phyloP scores from a whole-genome alignment of 345 rosid species.

The Eucalyptus decipiens region DNA sequence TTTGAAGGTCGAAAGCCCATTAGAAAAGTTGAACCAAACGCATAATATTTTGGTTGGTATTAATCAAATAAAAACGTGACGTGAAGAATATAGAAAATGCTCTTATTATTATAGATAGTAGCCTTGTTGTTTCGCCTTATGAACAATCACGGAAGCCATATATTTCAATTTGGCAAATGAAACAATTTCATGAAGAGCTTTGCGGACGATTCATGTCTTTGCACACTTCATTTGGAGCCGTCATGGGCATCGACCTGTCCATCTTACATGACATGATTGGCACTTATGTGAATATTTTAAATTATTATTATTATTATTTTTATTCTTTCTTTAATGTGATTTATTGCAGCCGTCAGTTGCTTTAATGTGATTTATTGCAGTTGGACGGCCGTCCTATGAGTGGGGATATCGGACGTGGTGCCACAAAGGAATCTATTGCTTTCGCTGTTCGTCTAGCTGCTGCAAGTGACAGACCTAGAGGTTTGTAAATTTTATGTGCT shows the following conservation, averaged over 20 bases:
- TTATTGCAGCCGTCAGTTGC: no score
- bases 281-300: fast-evolving
- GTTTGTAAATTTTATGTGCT: background rate
- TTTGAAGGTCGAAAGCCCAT: background rate
- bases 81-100: background rate
- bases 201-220: fast-evolving
- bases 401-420: conserved; percentile 59
- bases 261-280: fast-evolving
- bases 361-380: conserved; percentile 1
- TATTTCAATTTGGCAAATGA: background rate
- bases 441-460: conserved; percentile 34
- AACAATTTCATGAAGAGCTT: background rate
- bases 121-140: background rate
- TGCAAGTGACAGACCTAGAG: conserved; percentile 31
- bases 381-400: conserved; percentile 70
- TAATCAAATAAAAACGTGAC: background rate
- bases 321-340: no score
- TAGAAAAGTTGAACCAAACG: background rate
- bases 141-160: background rate
- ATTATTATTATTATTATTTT: no score
- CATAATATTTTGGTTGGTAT: background rate
- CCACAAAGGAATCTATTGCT: conserved; percentile 39
- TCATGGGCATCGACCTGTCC: fast-evolving
- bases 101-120: background rate
- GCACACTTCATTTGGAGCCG: background rate